Evolutionary conservation across 768 basidiomycete genomes (phyloP), one percentile per base, ranked within the genome.

Genomic region (Hygrocybe punicea): DNA sequence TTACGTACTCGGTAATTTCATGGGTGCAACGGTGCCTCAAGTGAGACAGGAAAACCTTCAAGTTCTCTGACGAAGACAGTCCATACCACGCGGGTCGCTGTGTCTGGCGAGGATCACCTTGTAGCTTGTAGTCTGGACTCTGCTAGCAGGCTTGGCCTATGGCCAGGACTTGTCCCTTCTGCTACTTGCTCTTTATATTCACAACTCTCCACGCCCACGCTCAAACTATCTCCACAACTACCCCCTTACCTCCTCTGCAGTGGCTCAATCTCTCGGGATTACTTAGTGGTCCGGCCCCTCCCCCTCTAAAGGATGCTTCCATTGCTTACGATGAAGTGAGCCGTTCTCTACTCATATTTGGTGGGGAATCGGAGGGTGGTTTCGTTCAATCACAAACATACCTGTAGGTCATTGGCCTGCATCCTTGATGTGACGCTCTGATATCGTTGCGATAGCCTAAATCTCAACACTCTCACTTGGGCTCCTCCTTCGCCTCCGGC

Each of bases 211-310:
- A 13, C 14, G 29, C n/a, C 19, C 35, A 61, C 56, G 75, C 81
- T 51, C 82, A 82, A 63, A 69, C 75, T 52, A 79, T 83, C 53
- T 80, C 84, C 14, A 83, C 81, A 1, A 69, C 62, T 60, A 79
- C 77, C 36, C 75, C 84, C 4, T 72, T 85, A 6, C 85, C 86
- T 23, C 85, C 85, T 39, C 74, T 87, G 4, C 85, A 89, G 70
- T 87, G 85, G 90, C 81, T 92, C 67, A 88, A 89, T 69, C 73
- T 91, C 62, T 81, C 86, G 4, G 59, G 61, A 61, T 73, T 84
- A 52, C 72, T 87, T 42, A 71, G 70, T 29, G 87, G 87, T 33
- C 67, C 85, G 1, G 55, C 80, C 4, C 82, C 87, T 6, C 84
- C 85, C 6, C 80, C 83, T 33, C 76, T 91, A 61, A 86, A 83